A percentile compares a stretch with the other conserved stretches of the same genome.
phyloP scores from a whole-genome alignment of 495 filamentous ascomycete species.

The Amorphotheca resinae region DNA sequence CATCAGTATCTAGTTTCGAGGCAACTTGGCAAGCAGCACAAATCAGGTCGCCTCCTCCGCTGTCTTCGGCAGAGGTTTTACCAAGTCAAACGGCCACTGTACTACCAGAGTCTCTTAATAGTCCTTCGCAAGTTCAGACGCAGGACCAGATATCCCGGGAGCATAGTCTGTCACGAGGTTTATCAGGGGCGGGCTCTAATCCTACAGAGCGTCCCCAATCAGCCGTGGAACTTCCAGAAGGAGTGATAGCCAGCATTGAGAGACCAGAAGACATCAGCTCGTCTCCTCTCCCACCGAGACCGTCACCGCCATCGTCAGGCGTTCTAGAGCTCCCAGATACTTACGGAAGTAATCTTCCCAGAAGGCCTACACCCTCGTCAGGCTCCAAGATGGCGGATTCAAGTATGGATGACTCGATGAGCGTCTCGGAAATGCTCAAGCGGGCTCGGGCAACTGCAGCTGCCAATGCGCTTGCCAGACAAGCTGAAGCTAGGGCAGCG shows the following conservation, averaged over 20 bases:
- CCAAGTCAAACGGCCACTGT: background rate
- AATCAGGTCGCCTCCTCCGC: background rate
- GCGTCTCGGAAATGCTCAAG: background rate
- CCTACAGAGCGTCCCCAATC: too few species aligned
- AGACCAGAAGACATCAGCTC: background rate
- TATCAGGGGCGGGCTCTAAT: too few species aligned
- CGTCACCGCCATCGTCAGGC: background rate
- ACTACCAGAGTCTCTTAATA: too few species aligned
- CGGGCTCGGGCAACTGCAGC: background rate
- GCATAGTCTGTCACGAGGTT: too few species aligned
- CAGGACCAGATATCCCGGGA: too few species aligned
- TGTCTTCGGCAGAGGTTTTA: background rate
- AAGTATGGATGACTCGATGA: background rate
- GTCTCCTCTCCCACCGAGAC: background rate
- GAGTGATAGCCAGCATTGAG: background rate
- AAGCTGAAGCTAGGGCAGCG: conserved; percentile 2
- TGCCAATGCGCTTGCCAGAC: conserved; percentile 1
- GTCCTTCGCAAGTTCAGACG: too few species aligned
- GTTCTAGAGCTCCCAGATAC: background rate
- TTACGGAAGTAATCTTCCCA: background rate
- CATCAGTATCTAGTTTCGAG: too few species aligned
- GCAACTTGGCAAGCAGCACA: background rate
- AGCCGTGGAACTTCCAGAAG: background rate
- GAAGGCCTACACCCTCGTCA: background rate
- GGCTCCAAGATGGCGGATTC: background rate